A percentile compares a stretch with the other conserved stretches of the same genome.
These are phyloP conservation scores for Nakaseomyces nivariensis DNA, from an alignment of 1,139 yeast genomes.

Conservation along the genomic window DNA sequence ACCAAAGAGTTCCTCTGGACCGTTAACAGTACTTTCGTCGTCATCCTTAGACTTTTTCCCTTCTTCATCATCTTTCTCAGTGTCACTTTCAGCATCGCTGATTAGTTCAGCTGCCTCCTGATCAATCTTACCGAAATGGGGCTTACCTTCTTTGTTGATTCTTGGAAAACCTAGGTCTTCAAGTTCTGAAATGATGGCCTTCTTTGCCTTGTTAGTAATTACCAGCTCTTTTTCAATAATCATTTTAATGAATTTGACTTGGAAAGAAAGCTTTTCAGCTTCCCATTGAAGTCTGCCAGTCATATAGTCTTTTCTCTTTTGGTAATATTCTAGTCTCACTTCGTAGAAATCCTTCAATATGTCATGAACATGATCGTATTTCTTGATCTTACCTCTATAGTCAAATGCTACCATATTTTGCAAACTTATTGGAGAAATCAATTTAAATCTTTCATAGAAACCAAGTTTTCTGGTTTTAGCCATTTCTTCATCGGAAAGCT, in stretches of 20 bases:
- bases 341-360: constrained; percentile 77
- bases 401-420: constrained; percentile 96
- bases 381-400: constrained; percentile 80
- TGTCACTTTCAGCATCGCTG: constrained; percentile 32
- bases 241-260: constrained; percentile 85
- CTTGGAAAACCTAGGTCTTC: constrained; percentile 60
- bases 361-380: constrained; percentile 64
- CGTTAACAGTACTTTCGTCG: constrained; percentile 24
- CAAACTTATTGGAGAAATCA: constrained; percentile 56
- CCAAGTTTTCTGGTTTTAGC: constrained; percentile 64
- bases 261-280: constrained; percentile 63
- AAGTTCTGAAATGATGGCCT: constrained; percentile 53
- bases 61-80: constrained; percentile 27
- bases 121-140: constrained; percentile 35
- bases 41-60: constrained; percentile 30
- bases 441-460: constrained; percentile 71
- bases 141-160: constrained; percentile 60
- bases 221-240: constrained; percentile 66
- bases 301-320: constrained; percentile 77
- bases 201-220: constrained; percentile 68
- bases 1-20: constrained; percentile 37
- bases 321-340: constrained; percentile 82
- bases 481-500: constrained; percentile 74
- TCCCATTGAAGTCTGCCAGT: constrained; percentile 62
- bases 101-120: constrained; percentile 30